Conservation (phyloP, 192 early-diverging fungal species). For the Pilobolus umbonatus region DNA sequence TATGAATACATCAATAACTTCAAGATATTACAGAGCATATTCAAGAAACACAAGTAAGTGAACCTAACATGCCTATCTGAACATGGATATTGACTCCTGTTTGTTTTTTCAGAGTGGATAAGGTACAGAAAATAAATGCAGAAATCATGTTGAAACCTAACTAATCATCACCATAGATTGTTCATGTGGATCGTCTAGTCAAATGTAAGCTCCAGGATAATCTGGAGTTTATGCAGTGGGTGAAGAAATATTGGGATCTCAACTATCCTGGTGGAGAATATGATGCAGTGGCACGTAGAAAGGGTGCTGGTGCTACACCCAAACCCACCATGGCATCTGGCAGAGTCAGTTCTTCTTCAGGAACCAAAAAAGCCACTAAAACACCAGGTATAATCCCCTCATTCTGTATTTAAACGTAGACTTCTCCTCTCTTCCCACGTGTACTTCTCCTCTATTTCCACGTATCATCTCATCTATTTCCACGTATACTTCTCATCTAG, state of each 20-base stretch:
- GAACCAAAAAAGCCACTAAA: constrained; percentile 28
- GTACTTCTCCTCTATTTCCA: too few species aligned
- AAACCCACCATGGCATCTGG: constrained; percentile 26
- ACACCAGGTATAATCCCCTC: not conserved
- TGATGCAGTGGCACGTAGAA: constrained; percentile 68
- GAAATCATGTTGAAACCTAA: not conserved
- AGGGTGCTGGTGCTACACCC: not conserved
- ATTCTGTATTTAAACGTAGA: not conserved
- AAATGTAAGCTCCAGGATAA: constrained; percentile 98
- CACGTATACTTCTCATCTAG: too few species aligned
- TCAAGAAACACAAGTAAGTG: constrained; percentile 74
- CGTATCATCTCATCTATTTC: too few species aligned
- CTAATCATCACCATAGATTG: constrained; percentile 36
- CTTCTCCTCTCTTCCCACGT: not conserved
- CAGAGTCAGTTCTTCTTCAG: constrained; percentile 35
- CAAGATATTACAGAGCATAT: constrained; percentile 83
- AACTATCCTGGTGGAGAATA: constrained; percentile 75
- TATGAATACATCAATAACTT: constrained; percentile 94
- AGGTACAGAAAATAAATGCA: constrained; percentile 39
- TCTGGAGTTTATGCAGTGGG: constrained; percentile 94
- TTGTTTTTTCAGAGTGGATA: constrained; percentile 57
- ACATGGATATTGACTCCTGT: not conserved
- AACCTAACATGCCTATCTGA: not conserved
- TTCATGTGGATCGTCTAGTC: constrained; percentile 81
- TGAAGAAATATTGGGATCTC: constrained; percentile 87